A percentile compares a stretch with the other conserved stretches of the same genome.
These are phyloP conservation scores for Naganishia antarctica DNA, from an alignment of 768 basidiomycete genomes.

Conservation along the genomic window DNA sequence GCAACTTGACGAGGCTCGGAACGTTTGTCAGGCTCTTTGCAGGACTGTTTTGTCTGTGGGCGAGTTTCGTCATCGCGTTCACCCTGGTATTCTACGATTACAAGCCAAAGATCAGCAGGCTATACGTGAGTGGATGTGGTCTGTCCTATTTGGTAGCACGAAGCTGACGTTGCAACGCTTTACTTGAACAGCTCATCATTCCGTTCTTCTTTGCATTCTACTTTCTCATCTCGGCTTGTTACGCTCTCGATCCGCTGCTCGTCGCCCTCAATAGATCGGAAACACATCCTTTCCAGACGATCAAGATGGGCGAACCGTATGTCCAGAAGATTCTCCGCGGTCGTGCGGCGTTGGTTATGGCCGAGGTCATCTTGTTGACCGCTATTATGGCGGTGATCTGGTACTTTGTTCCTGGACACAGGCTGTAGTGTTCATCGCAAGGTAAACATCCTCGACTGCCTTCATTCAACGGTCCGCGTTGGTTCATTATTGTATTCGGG, in stretches of 20 bases:
- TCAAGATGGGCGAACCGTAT: conserved; percentile 86
- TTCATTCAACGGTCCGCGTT: too few relatives aligned
- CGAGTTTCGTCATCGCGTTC: conserved; percentile 85
- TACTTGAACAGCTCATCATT: conserved; percentile 69
- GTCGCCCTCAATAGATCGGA: conserved; percentile 91
- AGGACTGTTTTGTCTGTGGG: conserved; percentile 84
- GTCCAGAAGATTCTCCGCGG: conserved; percentile 84
- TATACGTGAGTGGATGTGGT: conserved; percentile 71
- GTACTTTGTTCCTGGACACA: conserved; percentile 91
- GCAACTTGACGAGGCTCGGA: conserved; percentile 87
- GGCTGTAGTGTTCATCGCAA: conserved; percentile 55
- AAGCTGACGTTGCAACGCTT: background rate
- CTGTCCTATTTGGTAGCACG: background rate
- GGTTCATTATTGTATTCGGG: too few relatives aligned
- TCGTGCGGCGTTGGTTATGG: conserved; percentile 79
- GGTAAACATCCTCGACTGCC: background rate
- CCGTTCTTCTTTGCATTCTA: conserved; percentile 85
- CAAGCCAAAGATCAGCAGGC: conserved; percentile 81
- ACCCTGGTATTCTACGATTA: conserved; percentile 90
- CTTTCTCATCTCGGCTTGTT: conserved; percentile 89
- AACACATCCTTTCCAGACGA: conserved; percentile 92
- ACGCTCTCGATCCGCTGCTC: conserved; percentile 92
- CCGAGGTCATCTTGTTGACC: conserved; percentile 59
- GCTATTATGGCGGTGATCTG: conserved; percentile 82
- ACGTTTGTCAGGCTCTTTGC: conserved; percentile 77